Base-by-base conservation (phyloP, 164 flowering plant genomes). In the Chloranthus sessilifolius region DNA sequence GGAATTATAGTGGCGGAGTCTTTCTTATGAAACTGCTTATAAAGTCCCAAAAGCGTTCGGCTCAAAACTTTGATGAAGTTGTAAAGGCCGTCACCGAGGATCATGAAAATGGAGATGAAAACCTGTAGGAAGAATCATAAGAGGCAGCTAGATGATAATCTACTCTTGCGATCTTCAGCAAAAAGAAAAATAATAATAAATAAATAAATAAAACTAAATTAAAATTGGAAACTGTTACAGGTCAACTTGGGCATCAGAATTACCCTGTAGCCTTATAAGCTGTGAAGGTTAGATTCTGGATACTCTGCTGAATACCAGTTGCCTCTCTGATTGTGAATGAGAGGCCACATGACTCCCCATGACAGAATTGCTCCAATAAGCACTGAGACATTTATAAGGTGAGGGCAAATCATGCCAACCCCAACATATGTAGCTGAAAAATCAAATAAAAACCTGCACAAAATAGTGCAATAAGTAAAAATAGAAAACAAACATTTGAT, bases 321-420 rank as follows among this genome's bases (percentile, higher is more conserved):
- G 3, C 86, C 86, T 53, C 55, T 57, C 68, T 51, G 64, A 7
- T 52, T 21, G 38, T 60, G 74, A 49, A 73, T 51, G 41, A 66
- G 55, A 26, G 83, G 67, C 78, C 78, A 74, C 68, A 74, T 52
- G 20, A 74, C 49, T 8, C 72, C 71, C 78, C 78, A 74, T 38
- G 78, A 74, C 5, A 74, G 2, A 7, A 74, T 55, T 8, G 70
- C 55, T 31, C 78, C 78, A 3, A 65, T 14, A 19, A 74, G 66
- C 67, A 74, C 52, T 15, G 78, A 74, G 23, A 74, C 29, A 35
- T 74, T 73, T 9, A 74, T 62, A 22, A 64, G 53, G 53, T 67
- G 70, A 20, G 74, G 78, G 53, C 78, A 74, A 10, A 81, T 71
- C 87, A 80, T 80, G 2, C 87, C 87, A 34, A 78, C 83, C 19